A percentile compares a stretch with the other conserved stretches of the same genome.
phyloP scores from a whole-genome alignment of 1,139 yeast genomes.

The Yamadazyma diospyri region DNA sequence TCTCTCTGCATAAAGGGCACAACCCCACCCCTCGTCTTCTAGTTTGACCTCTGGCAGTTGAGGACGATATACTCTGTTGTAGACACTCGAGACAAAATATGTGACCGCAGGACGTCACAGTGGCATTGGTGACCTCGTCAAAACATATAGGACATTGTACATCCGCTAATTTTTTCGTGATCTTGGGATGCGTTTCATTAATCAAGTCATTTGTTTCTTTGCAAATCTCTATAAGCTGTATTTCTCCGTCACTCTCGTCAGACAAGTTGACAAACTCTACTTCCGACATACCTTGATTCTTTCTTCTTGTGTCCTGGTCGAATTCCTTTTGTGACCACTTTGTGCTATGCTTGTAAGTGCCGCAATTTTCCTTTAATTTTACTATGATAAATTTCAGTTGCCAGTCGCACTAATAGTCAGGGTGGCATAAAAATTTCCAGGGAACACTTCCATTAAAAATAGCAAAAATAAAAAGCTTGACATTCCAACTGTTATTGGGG shows the following conservation, averaged over 20 bases:
- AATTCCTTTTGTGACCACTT: no score
- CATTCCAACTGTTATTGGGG: no score
- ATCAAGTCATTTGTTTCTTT: slow-evolving; percentile 35
- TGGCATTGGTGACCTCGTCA: slow-evolving; percentile 39
- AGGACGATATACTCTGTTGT: slow-evolving; percentile 39
- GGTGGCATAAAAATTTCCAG: slow-evolving; percentile 1
- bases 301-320: no score
- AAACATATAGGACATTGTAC: slow-evolving; percentile 48
- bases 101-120: slow-evolving; percentile 45
- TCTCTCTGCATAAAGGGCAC: slow-evolving; percentile 45
- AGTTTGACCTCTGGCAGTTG: slow-evolving; percentile 42
- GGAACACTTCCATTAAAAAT: slow-evolving; percentile 1
- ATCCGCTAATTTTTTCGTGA: slow-evolving; percentile 32
- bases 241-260: slow-evolving; percentile 26
- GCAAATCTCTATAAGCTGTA: slow-evolving; percentile 37
- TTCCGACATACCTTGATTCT: neutral
- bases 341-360: slow-evolving; percentile 1
- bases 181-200: slow-evolving; percentile 17
- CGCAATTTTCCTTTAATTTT: slow-evolving; percentile 1
- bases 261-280: slow-evolving; percentile 8
- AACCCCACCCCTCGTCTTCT: slow-evolving; percentile 38
- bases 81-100: slow-evolving; percentile 45
- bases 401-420: slow-evolving; percentile 1
- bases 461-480: no score
- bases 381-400: no score